Percentiles rank a stretch among this genome's conserved stretches.
Evolutionary conservation across 306 rosid species (phyloP).

Genomic region (Calophaca sinica): DNA sequence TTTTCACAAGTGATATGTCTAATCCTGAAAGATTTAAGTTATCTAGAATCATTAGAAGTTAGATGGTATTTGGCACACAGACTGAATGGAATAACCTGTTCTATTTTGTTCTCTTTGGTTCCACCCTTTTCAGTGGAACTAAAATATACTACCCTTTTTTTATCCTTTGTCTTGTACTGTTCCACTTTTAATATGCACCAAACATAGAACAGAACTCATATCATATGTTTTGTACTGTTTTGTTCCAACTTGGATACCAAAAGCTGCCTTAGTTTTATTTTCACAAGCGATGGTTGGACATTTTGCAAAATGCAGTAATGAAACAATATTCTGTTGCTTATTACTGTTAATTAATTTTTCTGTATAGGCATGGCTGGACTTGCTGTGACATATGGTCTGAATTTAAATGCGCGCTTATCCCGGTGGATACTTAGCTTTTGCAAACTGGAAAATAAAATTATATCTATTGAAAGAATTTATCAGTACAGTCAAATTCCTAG

Average conservation of each 20-base stretch:
- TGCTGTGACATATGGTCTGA: slow-evolving; percentile 96
- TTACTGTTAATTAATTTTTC: slow-evolving; percentile 36
- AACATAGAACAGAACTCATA: neutral
- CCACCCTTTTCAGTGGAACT: neutral
- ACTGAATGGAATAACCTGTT: neutral
- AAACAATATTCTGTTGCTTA: slow-evolving; percentile 37
- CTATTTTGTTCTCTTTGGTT: slow-evolving; percentile 5
- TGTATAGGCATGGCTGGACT: slow-evolving; percentile 98
- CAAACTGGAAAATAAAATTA: slow-evolving; percentile 97
- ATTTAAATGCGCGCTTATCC: slow-evolving; percentile 94
- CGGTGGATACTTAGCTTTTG: slow-evolving; percentile 99
- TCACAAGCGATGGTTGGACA: neutral
- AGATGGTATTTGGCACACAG: neutral
- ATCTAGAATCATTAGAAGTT: slow-evolving; percentile 7
- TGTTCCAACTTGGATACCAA: neutral
- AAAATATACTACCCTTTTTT: neutral
- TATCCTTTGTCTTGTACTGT: neutral
- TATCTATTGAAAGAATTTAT: slow-evolving; percentile 95
- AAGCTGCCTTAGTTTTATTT: slow-evolving; percentile 14
- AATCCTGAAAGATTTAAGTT: neutral
- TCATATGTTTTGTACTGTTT: neutral
- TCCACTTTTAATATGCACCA: neutral
- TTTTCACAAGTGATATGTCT: neutral
- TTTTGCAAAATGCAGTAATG: neutral
- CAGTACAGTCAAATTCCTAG: slow-evolving; percentile 95